phyloP scores from a whole-genome alignment of 768 basidiomycete genomes.

The Hirschioporus abietinus region DNA sequence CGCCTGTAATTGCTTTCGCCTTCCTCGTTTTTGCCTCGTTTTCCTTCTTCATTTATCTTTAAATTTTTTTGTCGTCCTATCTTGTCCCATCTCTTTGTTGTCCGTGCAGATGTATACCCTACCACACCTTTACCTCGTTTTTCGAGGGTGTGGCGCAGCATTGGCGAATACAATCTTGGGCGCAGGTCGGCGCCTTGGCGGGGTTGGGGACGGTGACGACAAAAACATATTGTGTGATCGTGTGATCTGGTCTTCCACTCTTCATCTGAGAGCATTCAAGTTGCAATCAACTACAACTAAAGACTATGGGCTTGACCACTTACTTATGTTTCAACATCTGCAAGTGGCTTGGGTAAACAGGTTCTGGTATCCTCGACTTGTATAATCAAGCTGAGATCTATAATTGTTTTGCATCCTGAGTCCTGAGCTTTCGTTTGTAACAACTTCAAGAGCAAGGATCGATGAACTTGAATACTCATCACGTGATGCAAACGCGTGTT shows the following conservation, averaged over 20 bases:
- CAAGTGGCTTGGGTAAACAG: no score
- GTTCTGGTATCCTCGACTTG: no score
- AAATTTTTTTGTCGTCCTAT: neutral
- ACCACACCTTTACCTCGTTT: neutral
- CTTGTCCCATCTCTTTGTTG: neutral
- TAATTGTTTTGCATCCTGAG: no score
- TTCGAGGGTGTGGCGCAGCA: neutral
- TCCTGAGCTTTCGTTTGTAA: no score
- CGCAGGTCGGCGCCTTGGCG: neutral
- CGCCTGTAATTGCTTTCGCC: neutral
- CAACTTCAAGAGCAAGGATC: no score
- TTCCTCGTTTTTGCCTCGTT: neutral
- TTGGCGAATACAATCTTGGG: neutral
- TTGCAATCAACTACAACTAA: neutral
- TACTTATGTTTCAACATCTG: neutral
- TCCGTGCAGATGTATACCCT: neutral
- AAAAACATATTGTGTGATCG: neutral
- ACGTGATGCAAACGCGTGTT: neutral
- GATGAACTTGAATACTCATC: neutral
- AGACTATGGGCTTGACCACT: neutral
- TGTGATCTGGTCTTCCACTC: neutral
- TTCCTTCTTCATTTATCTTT: neutral
- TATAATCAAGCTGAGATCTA: no score
- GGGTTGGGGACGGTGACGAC: neutral
- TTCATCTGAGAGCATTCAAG: neutral